These are phyloP conservation scores for Ophiostoma tasmaniense DNA, from an alignment of 2,329 filamentous ascomycete genomes.

Conservation along the genomic window DNA sequence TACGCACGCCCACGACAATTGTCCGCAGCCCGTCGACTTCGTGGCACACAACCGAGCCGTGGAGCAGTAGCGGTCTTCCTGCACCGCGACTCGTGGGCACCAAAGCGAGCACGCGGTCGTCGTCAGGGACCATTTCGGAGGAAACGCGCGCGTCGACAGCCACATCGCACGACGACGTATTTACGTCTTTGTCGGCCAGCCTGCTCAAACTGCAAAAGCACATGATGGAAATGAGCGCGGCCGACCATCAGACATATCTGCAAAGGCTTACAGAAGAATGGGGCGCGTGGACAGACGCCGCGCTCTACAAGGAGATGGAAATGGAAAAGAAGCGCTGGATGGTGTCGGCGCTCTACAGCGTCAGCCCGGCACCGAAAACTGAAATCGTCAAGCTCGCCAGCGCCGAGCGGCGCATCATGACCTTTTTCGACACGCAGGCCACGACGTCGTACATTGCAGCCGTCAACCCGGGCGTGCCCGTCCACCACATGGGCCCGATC, in stretches of 20 bases:
- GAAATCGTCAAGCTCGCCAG: constrained; percentile 8
- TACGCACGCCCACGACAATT: background rate
- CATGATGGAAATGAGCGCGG: constrained; percentile 46
- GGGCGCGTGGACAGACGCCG: constrained; percentile 40
- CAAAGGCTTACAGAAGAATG: constrained; percentile 46
- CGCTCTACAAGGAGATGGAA: constrained; percentile 43
- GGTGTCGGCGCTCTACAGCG: constrained; percentile 37
- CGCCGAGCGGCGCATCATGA: constrained; percentile 32
- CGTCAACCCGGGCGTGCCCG: constrained; percentile 31
- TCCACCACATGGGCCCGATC: constrained; percentile 40
- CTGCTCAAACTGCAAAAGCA: constrained; percentile 41
- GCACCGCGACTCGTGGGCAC: constrained; percentile 5
- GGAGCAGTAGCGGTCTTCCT: constrained; percentile 10
- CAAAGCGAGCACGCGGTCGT: constrained; percentile 2
- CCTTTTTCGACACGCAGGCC: constrained; percentile 43
- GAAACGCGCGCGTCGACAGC: constrained; percentile 2
- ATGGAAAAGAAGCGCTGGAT: constrained; percentile 33
- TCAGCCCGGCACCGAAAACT: constrained; percentile 30
- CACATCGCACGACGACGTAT: constrained; percentile 11
- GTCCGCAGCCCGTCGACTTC: constrained; percentile 1
- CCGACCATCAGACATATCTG: constrained; percentile 43
- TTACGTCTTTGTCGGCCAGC: constrained; percentile 25
- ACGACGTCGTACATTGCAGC: constrained; percentile 43
- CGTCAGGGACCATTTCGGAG: background rate
- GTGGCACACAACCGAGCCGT: constrained; percentile 9